These are phyloP conservation scores for Pseudohalonectria lignicola DNA, from an alignment of 2,329 filamentous ascomycete genomes.

Conservation along the genomic window DNA sequence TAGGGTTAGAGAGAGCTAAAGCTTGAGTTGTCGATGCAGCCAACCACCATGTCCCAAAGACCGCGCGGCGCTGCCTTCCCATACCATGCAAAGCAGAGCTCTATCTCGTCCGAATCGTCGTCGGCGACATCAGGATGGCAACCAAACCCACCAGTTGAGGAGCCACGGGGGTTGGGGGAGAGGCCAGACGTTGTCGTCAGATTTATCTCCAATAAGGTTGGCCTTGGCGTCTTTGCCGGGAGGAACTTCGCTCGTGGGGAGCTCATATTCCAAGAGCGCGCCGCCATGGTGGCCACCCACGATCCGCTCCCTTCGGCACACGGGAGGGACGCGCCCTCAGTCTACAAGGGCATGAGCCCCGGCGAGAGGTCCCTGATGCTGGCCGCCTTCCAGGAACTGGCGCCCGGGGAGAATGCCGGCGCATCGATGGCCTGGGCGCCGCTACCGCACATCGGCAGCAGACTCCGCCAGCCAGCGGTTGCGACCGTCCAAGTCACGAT, in stretches of 20 bases:
- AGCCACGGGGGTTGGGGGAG: no score
- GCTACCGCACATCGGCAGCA: neutral
- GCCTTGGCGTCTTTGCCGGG: slow-evolving; percentile 18
- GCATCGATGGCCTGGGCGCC: neutral
- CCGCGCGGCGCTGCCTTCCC: no score
- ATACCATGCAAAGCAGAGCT: no score
- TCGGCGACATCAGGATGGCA: no score
- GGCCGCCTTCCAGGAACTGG: slow-evolving; percentile 10
- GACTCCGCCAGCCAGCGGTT: neutral
- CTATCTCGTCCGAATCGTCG: no score
- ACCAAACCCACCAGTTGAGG: no score
- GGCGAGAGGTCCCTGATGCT: slow-evolving; percentile 5
- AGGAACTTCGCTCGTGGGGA: slow-evolving; percentile 11
- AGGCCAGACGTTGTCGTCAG: neutral
- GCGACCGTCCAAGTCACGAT: neutral
- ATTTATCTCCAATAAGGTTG: slow-evolving; percentile 7
- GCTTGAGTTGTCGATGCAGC: no score
- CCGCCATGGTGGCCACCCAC: slow-evolving; percentile 11
- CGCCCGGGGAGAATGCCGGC: slow-evolving; percentile 8
- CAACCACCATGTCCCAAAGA: no score
- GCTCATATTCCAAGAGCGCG: slow-evolving; percentile 15
- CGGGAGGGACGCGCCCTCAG: slow-evolving; percentile 5
- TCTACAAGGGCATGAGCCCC: slow-evolving; percentile 5
- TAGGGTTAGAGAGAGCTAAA: no score
- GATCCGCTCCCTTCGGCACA: slow-evolving; percentile 2